Evolutionary conservation across 805 yeast species (phyloP).

Genomic region (Candida glaebosa): DNA sequence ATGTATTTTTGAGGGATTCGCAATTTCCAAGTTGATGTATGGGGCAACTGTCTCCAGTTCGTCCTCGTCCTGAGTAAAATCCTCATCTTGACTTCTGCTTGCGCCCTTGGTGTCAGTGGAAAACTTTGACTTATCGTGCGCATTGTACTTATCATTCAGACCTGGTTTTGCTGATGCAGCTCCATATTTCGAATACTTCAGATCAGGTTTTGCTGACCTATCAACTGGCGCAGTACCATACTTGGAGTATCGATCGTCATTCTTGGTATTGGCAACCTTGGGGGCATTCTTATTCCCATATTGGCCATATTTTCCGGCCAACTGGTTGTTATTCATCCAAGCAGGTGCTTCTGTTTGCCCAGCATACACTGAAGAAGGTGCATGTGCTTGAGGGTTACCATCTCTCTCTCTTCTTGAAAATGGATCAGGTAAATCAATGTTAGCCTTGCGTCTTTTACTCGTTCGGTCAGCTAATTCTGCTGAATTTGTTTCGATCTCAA

Average conservation of each 20-base stretch:
- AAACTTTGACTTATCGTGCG: background rate
- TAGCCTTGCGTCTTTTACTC: conserved; percentile 7
- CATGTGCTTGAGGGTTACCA: conserved; percentile 6
- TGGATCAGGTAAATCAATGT: conserved; percentile 16
- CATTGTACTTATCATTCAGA: background rate
- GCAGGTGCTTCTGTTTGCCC: conserved; percentile 29
- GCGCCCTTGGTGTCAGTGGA: background rate
- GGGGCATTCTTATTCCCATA: conserved; percentile 25
- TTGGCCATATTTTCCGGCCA: conserved; percentile 34
- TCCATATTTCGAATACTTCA: conserved; percentile 12
- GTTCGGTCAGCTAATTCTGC: background rate
- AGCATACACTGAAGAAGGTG: conserved; percentile 21
- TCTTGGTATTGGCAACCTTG: background rate
- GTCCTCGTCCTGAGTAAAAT: conserved; percentile 6
- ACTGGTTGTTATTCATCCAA: conserved; percentile 30
- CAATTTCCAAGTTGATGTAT: conserved; percentile 18
- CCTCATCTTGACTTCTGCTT: conserved; percentile 1
- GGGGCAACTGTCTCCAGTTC: conserved; percentile 14
- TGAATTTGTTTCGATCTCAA: background rate
- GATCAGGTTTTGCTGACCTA: background rate
- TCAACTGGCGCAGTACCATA: conserved; percentile 8
- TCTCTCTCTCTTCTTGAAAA: conserved; percentile 21
- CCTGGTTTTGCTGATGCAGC: conserved; percentile 1
- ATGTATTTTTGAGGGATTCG: conserved; percentile 19
- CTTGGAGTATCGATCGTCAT: conserved; percentile 16